Evolutionary conservation across 2,329 filamentous ascomycete species (phyloP), one percentile per base, ranked within the genome.

Genomic region (Colletotrichum sojae): DNA sequence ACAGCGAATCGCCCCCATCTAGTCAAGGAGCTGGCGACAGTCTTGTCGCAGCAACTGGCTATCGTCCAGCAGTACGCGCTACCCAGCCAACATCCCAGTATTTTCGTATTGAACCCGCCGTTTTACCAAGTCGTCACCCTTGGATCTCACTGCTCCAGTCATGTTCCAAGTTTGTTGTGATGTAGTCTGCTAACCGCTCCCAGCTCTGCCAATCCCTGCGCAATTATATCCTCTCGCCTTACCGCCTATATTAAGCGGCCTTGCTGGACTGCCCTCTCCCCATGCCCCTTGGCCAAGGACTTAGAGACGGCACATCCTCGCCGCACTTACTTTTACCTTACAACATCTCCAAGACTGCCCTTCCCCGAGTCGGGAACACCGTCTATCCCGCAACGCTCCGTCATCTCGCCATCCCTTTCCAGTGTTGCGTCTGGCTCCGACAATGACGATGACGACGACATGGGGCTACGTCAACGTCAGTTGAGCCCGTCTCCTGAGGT

Each of bases 311-410:
- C 95, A 49, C 95, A 98, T 78, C 96, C 96, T 20, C 92, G 95
- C 78, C 94, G 96, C 80, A 95, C 97, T 54, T 98, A 97, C 85
- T 98, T 97, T 83, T 98, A 95, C 83, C 89, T 99, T 69, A 97
- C 94, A 46, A 97, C 93, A n/a, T 92, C 88, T 76, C 90, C 93
- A 54, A 93, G 92, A 77, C 94, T 95, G 78, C 90, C 94, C 45
- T 89, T 98, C 20, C 94, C 94, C 2, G 89, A 63, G 10, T 57
- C 57, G 3, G 20, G 63, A n/a, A 22, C 60, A 13, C 52, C 57
- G 13, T 46, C 40, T 84, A 80, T 63, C 71, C 76, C 46, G 15
- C 51, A 75, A 73, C 86, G 87, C 70, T 83, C 89, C 71, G 90
- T 94, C 70, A 90, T 97, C 70, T 96, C 95, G 3, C 95, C 95